Evolutionary conservation across 257 asterid species (phyloP), one percentile per base, ranked within the genome.

Genomic region (Fraxinus anomala): DNA sequence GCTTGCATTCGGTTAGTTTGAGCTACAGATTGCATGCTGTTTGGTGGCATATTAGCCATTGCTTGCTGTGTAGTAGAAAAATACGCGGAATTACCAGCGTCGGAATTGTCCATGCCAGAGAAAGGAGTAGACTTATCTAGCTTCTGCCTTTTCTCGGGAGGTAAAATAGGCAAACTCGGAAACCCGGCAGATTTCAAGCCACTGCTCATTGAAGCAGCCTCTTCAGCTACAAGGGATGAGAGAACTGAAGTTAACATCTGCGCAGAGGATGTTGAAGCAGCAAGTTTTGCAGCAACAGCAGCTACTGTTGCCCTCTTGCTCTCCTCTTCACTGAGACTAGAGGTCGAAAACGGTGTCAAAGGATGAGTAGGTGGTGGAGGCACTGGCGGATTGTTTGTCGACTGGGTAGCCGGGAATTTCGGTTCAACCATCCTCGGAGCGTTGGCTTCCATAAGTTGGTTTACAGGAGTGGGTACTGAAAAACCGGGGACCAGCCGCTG

Each of bases 211-310:
- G 97, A 86, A 14, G 96, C 97, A 63, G 89, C 97, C 84, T 96
- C 98, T 86, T 96, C 97, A 0, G 98, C 98, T 23, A 89, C 98
- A 49, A 96, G 94, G 66, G 97, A 90, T 30, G 98, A 93, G 68
- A 96, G 92, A 4, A 93, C 89, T 21, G 98, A 90, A 2, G 97
- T 88, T 36, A 96, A 89, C 99, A 96, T 90, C 82, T 96, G 97
- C 0, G 98, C 98, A 1, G 99, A 93, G 73, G 99, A 92, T 31
- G 97, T 81, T 16, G 97, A 93, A 19, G 97, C 94, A 33, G 97
- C 81, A 5, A 96, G 91, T 87, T 96, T 92, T 77, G 98, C 99
- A 70, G 96, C 99, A 11, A 96, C 93, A 11, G 97, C 97, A 21
- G 99, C 98, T 3, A 96, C 99, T 0, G 93, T 79, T 10, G 98